phyloP scores from a whole-genome alignment of 495 filamentous ascomycete genomes.

The Haplographium delicatum region DNA sequence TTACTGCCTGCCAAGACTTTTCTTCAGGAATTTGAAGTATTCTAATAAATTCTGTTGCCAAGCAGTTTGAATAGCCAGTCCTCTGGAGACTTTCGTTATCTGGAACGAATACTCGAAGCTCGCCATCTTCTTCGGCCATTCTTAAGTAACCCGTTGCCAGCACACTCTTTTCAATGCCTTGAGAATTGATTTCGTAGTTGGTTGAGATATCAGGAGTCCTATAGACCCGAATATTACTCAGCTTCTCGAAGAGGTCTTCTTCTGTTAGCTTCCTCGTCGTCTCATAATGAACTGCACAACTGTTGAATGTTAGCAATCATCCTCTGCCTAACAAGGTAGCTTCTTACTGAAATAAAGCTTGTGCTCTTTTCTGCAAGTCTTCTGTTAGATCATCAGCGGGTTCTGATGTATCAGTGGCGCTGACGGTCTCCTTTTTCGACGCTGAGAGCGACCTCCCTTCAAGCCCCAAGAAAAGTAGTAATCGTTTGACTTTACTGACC shows the following conservation, averaged over 20 bases:
- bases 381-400: constrained; percentile 3
- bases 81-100: constrained; percentile 3
- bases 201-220: constrained; percentile 1
- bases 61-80: constrained; percentile 3
- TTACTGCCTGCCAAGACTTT: constrained; percentile 1
- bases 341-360: constrained; percentile 1
- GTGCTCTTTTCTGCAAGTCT: constrained; percentile 3
- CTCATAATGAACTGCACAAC: constrained; percentile 2
- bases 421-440: not conserved
- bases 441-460: not conserved
- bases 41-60: constrained; percentile 1
- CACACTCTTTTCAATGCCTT: constrained; percentile 6
- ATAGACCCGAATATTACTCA: constrained; percentile 5
- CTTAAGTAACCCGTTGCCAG: constrained; percentile 4
- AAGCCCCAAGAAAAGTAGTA: not conserved
- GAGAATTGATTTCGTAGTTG: constrained; percentile 1
- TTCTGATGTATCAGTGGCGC: constrained; percentile 1
- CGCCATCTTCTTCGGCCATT: constrained; percentile 3
- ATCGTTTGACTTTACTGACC: not conserved
- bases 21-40: constrained; percentile 7
- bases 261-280: not conserved
- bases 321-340: not conserved
- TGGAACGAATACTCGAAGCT: constrained; percentile 3
- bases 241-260: not conserved
- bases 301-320: constrained; percentile 2